Evolutionary conservation across 1,284 basidiomycete species (phyloP).

Genomic region (Filobasidium uniguttulatum): DNA sequence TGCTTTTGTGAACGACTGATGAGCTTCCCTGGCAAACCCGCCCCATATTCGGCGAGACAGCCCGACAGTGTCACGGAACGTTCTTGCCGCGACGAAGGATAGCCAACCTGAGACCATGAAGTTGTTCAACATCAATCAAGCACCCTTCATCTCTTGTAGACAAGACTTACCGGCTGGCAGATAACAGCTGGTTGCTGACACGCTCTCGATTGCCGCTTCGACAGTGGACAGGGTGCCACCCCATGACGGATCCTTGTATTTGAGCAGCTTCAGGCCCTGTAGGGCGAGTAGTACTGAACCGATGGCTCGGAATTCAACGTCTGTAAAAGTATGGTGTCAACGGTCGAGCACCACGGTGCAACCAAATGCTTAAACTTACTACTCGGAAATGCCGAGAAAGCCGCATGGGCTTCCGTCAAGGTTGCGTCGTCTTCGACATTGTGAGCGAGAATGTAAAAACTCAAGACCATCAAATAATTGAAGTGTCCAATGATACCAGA

Average conservation of each 20-base stretch:
- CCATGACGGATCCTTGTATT: not conserved
- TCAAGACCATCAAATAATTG: constrained; percentile 1
- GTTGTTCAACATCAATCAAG: not conserved
- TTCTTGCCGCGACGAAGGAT: not conserved
- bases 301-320: constrained; percentile 14
- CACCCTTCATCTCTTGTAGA: too few relatives aligned
- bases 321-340: not conserved
- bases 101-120: not conserved
- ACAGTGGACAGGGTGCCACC: constrained; percentile 8
- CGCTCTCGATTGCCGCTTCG: constrained; percentile 15
- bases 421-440: not conserved
- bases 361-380: not conserved
- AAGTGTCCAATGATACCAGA: constrained; percentile 7
- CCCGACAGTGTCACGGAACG: not conserved
- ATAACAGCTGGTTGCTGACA: constrained; percentile 1
- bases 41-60: not conserved
- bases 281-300: constrained; percentile 14
- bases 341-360: not conserved
- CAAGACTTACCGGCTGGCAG: not conserved
- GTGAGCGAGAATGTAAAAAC: constrained; percentile 1
- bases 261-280: not conserved
- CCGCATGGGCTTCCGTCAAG: not conserved
- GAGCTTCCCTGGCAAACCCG: not conserved
- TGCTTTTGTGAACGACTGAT: not conserved
- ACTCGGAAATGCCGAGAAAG: constrained; percentile 4